Percentiles rank a stretch among this genome's conserved stretches.
phyloP scores from a whole-genome alignment of 768 basidiomycete genomes.

The Leccinum rimulosum region DNA sequence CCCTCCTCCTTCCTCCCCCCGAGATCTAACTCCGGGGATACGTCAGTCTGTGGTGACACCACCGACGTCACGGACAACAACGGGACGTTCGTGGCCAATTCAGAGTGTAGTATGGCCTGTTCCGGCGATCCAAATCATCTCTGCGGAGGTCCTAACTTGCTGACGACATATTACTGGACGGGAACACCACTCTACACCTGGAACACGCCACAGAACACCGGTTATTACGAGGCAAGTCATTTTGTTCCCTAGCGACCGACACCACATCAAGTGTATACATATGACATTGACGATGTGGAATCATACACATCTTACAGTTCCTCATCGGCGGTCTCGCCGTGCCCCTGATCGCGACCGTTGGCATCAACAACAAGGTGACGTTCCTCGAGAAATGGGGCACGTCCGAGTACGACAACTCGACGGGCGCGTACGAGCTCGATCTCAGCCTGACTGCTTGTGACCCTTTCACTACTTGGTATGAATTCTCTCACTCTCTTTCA shows the following conservation, averaged over 20 bases:
- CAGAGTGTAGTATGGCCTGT: constrained; percentile 51
- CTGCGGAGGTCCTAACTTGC: constrained; percentile 57
- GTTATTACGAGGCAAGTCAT: constrained; percentile 62
- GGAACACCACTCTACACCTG: constrained; percentile 52
- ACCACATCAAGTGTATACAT: constrained; percentile 21
- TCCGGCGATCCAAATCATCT: constrained; percentile 68
- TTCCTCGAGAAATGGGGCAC: constrained; percentile 71
- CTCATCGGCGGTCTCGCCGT: constrained; percentile 61
- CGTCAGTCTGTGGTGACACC: constrained; percentile 69
- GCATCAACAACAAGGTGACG: constrained; percentile 77
- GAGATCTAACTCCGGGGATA: not conserved
- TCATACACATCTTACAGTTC: constrained; percentile 28
- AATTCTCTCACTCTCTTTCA: constrained; percentile 30
- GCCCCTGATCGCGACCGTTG: constrained; percentile 71
- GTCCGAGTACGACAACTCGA: constrained; percentile 57
- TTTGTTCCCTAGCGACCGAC: not conserved
- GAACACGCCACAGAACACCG: constrained; percentile 63
- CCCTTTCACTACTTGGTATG: constrained; percentile 16
- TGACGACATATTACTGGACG: constrained; percentile 55
- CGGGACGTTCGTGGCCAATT: constrained; percentile 32
- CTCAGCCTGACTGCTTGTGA: constrained; percentile 35
- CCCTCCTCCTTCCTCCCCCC: not conserved
- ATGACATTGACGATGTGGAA: not conserved
- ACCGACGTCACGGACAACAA: constrained; percentile 48
- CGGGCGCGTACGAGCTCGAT: constrained; percentile 80